Conservation (phyloP, 139 green algal species). For the Closterium sp. region DNA sequence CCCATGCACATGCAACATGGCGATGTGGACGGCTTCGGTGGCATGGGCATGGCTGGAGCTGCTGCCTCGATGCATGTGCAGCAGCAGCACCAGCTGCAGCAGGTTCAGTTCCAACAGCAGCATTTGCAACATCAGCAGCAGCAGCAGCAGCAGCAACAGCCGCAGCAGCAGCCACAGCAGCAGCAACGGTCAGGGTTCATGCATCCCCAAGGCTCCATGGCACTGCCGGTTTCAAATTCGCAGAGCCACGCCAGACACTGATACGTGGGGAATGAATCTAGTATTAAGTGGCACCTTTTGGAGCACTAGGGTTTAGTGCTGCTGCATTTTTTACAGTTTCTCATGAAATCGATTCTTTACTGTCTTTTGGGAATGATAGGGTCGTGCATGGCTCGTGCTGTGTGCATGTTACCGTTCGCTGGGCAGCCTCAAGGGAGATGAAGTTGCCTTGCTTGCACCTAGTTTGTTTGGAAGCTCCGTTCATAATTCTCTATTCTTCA, state of each 20-base stretch:
- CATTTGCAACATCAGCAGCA: no score
- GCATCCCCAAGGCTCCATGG: neutral
- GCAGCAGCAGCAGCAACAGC: no score
- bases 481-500: no score
- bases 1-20: neutral
- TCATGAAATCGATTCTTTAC: no score
- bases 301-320: no score
- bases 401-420: neutral
- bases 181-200: neutral
- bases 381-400: neutral
- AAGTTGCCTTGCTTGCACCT: no score
- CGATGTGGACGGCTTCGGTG: neutral
- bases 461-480: no score
- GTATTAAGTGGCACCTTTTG: no score
- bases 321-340: no score
- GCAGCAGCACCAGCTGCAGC: neutral
- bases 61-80: neutral
- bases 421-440: neutral
- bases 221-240: neutral
- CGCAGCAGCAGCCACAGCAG: neutral
- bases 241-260: neutral
- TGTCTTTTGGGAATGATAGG: neutral
- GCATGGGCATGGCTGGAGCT: neutral
- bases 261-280: neutral
- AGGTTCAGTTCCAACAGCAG: neutral